A percentile compares a stretch with the other conserved stretches of the same genome.
Evolutionary conservation across 2,329 filamentous ascomycete species (phyloP).

Genomic region (Fusarium irregulare): DNA sequence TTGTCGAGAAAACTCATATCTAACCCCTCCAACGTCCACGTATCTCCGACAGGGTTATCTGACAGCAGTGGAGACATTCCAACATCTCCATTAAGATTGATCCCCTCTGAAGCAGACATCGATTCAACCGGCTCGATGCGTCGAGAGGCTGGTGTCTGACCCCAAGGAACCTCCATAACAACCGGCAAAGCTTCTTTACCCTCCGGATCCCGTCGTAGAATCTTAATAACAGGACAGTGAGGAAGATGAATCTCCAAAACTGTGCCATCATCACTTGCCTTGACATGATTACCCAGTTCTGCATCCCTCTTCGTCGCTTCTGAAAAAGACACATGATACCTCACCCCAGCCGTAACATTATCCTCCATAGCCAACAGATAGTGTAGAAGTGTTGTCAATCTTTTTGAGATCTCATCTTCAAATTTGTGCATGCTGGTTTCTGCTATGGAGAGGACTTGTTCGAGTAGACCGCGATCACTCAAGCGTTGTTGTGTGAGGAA

Average conservation of each 20-base stretch:
- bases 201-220: slow-evolving; percentile 34
- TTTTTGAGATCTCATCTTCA: slow-evolving; percentile 54
- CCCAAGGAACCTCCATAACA: slow-evolving; percentile 3
- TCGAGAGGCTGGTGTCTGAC: background rate
- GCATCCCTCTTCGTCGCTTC: slow-evolving; percentile 26
- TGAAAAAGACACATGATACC: slow-evolving; percentile 40
- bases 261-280: slow-evolving; percentile 3
- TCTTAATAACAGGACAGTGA: slow-evolving; percentile 55
- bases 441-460: slow-evolving; percentile 53
- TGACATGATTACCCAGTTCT: slow-evolving; percentile 39
- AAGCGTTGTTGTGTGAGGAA: slow-evolving; percentile 56
- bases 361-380: slow-evolving; percentile 58
- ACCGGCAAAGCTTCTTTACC: background rate
- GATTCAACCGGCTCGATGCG: too few relatives aligned
- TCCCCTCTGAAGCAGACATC: rapidly evolving
- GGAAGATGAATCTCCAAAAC: slow-evolving; percentile 56
- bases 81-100: rapidly evolving
- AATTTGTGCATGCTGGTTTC: slow-evolving; percentile 49
- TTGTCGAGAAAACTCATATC: slow-evolving; percentile 24
- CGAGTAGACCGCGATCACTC: slow-evolving; percentile 56
- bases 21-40: slow-evolving; percentile 5
- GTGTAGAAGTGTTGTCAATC: slow-evolving; percentile 54
- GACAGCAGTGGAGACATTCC: background rate
- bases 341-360: slow-evolving; percentile 46
- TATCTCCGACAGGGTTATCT: background rate